Evolutionary conservation across 2,329 filamentous ascomycete genomes (phyloP).

Genomic region (Xylaria sp.): DNA sequence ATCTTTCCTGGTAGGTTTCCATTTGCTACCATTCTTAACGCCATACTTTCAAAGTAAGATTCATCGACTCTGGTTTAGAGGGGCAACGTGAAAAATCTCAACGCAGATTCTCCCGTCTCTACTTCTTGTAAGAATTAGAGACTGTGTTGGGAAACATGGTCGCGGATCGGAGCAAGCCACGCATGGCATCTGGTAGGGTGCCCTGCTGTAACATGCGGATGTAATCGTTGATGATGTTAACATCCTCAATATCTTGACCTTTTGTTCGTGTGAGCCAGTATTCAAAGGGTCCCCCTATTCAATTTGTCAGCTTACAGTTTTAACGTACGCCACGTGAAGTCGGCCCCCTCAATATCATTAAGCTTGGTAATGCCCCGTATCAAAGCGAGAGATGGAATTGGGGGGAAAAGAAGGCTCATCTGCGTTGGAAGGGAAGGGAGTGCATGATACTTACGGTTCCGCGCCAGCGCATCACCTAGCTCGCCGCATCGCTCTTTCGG

Average conservation of each 20-base stretch:
- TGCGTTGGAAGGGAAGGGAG: neutral
- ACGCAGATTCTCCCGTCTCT: conserved; percentile 62
- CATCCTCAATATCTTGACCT: conserved; percentile 52
- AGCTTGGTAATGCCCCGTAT: neutral
- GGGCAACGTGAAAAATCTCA: conserved; percentile 54
- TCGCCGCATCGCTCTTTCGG: conserved; percentile 56
- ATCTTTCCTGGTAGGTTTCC: neutral
- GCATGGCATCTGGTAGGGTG: conserved; percentile 52
- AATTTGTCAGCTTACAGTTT: conserved; percentile 13
- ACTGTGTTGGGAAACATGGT: conserved; percentile 49
- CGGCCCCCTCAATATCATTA: neutral
- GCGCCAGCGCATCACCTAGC: conserved; percentile 55
- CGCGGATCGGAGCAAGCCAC: conserved; percentile 52
- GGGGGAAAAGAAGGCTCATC: neutral
- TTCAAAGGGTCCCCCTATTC: conserved; percentile 57
- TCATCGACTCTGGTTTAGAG: neutral
- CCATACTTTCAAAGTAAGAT: neutral
- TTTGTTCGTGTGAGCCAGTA: conserved; percentile 60
- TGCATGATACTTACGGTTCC: conserved; percentile 53
- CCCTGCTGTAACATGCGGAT: conserved; percentile 53
- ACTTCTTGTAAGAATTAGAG: conserved; percentile 48
- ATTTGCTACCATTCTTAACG: neutral
- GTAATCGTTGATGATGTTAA: conserved; percentile 51
- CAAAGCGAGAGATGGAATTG: neutral
- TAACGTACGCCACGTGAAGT: neutral